phyloP scores from a whole-genome alignment of 352 stramenopile genomes.

The Phytophthora podocarpi region DNA sequence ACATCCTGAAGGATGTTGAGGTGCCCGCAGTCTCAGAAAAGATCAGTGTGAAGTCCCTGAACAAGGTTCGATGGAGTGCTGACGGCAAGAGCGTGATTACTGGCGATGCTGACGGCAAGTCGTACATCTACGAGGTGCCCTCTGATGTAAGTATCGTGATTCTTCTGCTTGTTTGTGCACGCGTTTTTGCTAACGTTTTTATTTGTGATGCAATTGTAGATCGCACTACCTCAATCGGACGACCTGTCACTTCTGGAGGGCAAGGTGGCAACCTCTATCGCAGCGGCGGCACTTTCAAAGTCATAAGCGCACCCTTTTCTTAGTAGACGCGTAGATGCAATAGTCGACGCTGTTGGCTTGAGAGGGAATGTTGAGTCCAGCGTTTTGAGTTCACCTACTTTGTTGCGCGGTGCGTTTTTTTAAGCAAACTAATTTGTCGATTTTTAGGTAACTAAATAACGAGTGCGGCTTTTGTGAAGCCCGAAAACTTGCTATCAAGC shows the following conservation, averaged over 20 bases:
- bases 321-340: constrained; percentile 23
- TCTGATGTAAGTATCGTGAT: constrained; percentile 63
- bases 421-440: background rate
- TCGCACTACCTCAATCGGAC: constrained; percentile 66
- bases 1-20: constrained; percentile 86
- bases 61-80: constrained; percentile 83
- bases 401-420: background rate
- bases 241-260: constrained; percentile 64
- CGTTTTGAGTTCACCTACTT: constrained; percentile 16
- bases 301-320: constrained; percentile 30
- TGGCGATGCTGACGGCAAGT: constrained; percentile 76
- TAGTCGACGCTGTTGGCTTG: constrained; percentile 12
- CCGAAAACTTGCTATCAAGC: constrained; percentile 8
- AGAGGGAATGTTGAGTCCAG: constrained; percentile 27
- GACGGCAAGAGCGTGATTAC: constrained; percentile 83
- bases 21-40: constrained; percentile 69
- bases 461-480: background rate
- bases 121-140: constrained; percentile 81
- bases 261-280: constrained; percentile 63
- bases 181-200: constrained; percentile 6
- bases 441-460: constrained; percentile 1
- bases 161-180: background rate
- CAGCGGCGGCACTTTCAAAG: constrained; percentile 49
- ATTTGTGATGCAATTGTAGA: constrained; percentile 37
- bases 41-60: constrained; percentile 74